A percentile compares a stretch with the other conserved stretches of the same genome.
Evolutionary conservation across 2,329 filamentous ascomycete genomes (phyloP).

Genomic region (Graphilbum ipis-grandicollis): DNA sequence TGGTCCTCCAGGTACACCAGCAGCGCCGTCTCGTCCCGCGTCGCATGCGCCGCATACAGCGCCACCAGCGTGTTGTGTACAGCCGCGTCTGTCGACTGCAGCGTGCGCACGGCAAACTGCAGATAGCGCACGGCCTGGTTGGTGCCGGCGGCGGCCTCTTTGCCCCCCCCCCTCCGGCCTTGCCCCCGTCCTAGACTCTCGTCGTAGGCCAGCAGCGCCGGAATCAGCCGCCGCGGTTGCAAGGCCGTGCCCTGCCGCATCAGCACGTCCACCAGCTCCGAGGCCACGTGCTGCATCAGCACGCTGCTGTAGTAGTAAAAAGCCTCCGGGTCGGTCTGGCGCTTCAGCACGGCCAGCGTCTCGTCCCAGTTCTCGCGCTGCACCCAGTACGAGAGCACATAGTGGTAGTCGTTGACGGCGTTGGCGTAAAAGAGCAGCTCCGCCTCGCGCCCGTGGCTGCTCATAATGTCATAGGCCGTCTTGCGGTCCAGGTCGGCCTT

Average conservation of each 20-base stretch:
- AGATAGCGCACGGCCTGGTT: constrained; percentile 93
- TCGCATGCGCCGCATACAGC: constrained; percentile 77
- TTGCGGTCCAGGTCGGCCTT: constrained; percentile 77
- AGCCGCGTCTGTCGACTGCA: constrained; percentile 63
- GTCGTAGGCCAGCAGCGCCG: constrained; percentile 87
- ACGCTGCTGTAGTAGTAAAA: constrained; percentile 96
- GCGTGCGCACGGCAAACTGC: constrained; percentile 78
- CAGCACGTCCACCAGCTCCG: constrained; percentile 82
- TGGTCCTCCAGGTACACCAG: constrained; percentile 83
- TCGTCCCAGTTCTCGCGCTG: constrained; percentile 86
- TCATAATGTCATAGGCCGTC: constrained; percentile 90
- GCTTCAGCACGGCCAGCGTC: constrained; percentile 74
- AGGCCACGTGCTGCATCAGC: constrained; percentile 76
- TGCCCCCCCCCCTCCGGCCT: neutral
- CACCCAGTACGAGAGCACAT: constrained; percentile 92
- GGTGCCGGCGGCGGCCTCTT: constrained; percentile 31
- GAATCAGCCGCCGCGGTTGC: constrained; percentile 75
- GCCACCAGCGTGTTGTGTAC: constrained; percentile 96
- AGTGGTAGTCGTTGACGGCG: constrained; percentile 79
- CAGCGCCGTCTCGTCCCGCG: constrained; percentile 68
- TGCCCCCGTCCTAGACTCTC: constrained; percentile 32
- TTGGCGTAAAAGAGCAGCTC: constrained; percentile 86
- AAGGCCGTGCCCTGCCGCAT: constrained; percentile 77
- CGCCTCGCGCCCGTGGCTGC: constrained; percentile 84
- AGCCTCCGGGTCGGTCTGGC: constrained; percentile 78